Conservation (phyloP, 306 rosid species). For the Prunus mira region DNA sequence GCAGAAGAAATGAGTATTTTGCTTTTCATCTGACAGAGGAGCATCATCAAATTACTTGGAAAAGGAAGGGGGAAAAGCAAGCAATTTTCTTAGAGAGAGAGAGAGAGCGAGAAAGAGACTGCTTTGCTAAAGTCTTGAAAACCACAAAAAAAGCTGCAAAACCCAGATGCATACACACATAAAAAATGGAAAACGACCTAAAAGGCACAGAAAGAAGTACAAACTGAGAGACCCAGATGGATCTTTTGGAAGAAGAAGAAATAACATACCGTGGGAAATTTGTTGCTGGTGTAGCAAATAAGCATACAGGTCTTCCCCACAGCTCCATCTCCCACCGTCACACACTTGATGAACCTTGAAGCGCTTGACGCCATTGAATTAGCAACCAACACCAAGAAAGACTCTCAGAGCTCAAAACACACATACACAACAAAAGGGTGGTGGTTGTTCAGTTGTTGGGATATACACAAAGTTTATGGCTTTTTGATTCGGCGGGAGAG, state of each 20-base stretch:
- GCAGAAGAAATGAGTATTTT: too few relatives aligned
- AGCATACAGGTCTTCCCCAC: constrained; percentile 96
- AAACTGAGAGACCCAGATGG: constrained; percentile 30
- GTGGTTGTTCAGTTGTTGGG: constrained; percentile 31
- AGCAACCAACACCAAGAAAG: constrained; percentile 11
- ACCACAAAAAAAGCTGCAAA: constrained; percentile 31
- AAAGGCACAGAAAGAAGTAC: constrained; percentile 4
- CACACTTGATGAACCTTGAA: constrained; percentile 90
- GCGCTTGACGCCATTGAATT: constrained; percentile 70
- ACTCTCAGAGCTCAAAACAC: constrained; percentile 6
- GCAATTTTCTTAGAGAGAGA: background rate
- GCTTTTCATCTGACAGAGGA: too few relatives aligned
- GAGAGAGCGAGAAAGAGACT: background rate
- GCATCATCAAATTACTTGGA: background rate
- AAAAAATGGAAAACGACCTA: constrained; percentile 3
- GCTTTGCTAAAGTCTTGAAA: constrained; percentile 15
- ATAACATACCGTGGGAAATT: constrained; percentile 74
- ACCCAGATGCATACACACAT: constrained; percentile 22
- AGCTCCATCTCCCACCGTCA: constrained; percentile 90
- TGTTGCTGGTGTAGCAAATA: constrained; percentile 88
- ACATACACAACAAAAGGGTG: background rate
- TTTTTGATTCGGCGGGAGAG: constrained; percentile 43
- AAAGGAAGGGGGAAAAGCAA: background rate
- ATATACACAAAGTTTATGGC: constrained; percentile 36
- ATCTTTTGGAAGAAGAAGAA: constrained; percentile 23